Percentiles rank a stretch among this genome's conserved stretches.
phyloP scores from a whole-genome alignment of 345 rosid species.

The Citrus sinensis region DNA sequence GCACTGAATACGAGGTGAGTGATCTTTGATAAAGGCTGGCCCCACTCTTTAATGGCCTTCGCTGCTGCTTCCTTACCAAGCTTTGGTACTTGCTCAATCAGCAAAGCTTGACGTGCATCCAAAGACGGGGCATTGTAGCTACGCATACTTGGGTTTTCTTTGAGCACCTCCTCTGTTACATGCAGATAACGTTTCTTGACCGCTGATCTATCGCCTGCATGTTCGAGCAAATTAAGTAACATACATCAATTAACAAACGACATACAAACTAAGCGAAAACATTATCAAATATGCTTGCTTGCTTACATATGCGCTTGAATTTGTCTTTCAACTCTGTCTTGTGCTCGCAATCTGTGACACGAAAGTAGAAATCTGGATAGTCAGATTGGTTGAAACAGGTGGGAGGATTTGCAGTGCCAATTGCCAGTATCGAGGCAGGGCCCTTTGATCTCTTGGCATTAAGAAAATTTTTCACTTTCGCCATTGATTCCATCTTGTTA shows the following conservation, averaged over 20 bases:
- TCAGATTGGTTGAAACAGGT: slow-evolving; percentile 25
- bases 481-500: no score
- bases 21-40: slow-evolving; percentile 36
- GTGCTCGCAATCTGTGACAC: slow-evolving; percentile 32
- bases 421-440: not conserved
- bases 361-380: slow-evolving; percentile 35
- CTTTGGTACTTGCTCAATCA: slow-evolving; percentile 25
- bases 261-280: no score
- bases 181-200: slow-evolving; percentile 7
- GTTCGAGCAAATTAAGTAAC: not conserved
- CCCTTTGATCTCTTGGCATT: no score
- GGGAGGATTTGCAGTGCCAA: slow-evolving; percentile 7
- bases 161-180: slow-evolving; percentile 20
- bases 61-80: slow-evolving; percentile 37
- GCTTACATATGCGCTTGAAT: slow-evolving; percentile 36
- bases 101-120: slow-evolving; percentile 28
- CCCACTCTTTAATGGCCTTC: slow-evolving; percentile 14
- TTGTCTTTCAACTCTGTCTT: slow-evolving; percentile 7
- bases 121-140: slow-evolving; percentile 25
- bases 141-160: slow-evolving; percentile 1
- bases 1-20: slow-evolving; percentile 38
- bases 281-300: not conserved
- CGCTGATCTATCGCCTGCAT: slow-evolving; percentile 30
- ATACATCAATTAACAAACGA: no score
- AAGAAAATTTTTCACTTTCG: no score